phyloP scores from a whole-genome alignment of 2,329 filamentous ascomycete genomes.

The Arthrobotrys pseudoclavata region DNA sequence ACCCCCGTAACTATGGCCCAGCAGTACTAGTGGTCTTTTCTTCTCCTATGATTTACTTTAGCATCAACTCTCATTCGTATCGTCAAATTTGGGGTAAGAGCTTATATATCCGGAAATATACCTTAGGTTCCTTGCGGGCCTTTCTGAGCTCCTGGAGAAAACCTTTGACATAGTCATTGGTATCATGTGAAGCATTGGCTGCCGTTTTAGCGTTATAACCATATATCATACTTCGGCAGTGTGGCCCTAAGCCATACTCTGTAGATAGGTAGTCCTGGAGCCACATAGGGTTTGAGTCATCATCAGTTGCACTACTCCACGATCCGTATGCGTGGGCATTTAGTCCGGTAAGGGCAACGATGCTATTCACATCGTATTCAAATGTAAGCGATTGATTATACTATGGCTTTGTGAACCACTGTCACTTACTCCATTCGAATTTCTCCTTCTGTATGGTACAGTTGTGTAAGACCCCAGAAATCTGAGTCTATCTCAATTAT shows the following conservation, averaged over 20 bases:
- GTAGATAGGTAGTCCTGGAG: conserved; percentile 59
- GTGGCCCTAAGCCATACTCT: conserved; percentile 40
- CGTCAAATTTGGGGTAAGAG: neutral
- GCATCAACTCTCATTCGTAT: neutral
- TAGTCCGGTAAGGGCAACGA: conserved; percentile 60
- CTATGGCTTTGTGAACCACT: neutral
- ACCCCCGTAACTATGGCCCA: conserved; percentile 55
- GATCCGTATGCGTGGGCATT: conserved; percentile 61
- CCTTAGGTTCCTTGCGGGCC: conserved; percentile 43
- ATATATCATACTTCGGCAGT: conserved; percentile 60
- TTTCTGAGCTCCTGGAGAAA: conserved; percentile 60
- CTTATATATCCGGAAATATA: conserved; percentile 3
- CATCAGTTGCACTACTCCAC: conserved; percentile 39
- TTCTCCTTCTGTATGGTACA: conserved; percentile 41
- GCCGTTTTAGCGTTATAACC: conserved; percentile 60
- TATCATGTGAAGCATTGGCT: conserved; percentile 21
- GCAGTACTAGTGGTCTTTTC: conserved; percentile 36
- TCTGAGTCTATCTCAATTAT: conserved; percentile 48
- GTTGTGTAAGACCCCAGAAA: conserved; percentile 61
- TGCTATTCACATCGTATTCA: conserved; percentile 15
- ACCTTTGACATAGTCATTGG: conserved; percentile 45
- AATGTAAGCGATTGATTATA: neutral
- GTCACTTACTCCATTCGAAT: conserved; percentile 55
- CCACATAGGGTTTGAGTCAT: conserved; percentile 53
- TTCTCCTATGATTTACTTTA: conserved; percentile 6